Evolutionary conservation across 2,329 filamentous ascomycete species (phyloP).

Genomic region (Aspergillus tubingensis): DNA sequence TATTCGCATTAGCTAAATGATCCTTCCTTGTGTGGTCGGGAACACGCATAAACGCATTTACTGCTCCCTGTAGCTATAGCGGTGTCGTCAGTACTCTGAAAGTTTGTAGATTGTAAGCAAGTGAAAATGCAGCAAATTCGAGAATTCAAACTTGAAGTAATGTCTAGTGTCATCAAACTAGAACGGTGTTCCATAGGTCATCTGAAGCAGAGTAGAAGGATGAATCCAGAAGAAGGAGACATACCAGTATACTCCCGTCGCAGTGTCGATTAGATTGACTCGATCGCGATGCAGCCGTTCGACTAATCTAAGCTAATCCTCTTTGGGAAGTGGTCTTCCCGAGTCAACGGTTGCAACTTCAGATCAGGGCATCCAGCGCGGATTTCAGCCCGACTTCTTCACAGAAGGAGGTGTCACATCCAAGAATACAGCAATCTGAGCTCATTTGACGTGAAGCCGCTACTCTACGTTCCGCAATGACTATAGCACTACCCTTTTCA

Average conservation of each 20-base stretch:
- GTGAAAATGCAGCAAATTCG: background rate
- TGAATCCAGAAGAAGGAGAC: background rate
- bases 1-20: background rate
- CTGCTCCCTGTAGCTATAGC: background rate
- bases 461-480: conserved; percentile 18
- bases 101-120: background rate
- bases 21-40: background rate
- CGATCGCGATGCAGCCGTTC: background rate
- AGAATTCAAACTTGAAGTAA: background rate
- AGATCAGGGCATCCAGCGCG: background rate
- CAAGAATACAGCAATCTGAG: background rate
- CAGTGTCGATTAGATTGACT: background rate
- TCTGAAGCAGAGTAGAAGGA: too few relatives aligned
- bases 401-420: background rate
- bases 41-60: background rate
- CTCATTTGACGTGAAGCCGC: background rate
- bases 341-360: background rate
- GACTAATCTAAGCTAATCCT: background rate
- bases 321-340: background rate
- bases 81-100: background rate
- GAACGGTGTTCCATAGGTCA: too few relatives aligned
- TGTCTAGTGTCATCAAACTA: background rate
- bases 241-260: background rate
- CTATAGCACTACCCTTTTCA: conserved; percentile 7
- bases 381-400: background rate